Conservation (phyloP, 1,139 yeast species). For the Hemisphaericaspora subhashii region DNA sequence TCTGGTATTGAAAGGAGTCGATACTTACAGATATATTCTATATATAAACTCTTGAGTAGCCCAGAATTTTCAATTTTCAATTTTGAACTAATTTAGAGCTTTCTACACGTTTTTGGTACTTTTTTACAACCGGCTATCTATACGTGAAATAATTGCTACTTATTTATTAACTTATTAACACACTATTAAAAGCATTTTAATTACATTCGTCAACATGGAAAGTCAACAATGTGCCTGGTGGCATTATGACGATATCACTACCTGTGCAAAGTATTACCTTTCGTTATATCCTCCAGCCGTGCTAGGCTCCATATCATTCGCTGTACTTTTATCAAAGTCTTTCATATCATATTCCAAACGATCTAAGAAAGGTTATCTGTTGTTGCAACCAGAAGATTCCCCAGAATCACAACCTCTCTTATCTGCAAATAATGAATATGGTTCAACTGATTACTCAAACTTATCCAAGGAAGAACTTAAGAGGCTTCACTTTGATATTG, state of each 20-base stretch:
- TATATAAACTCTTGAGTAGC: too few relatives aligned
- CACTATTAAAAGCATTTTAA: background rate
- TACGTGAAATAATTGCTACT: background rate
- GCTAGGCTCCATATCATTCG: slow-evolving; percentile 32
- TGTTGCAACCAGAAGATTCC: slow-evolving; percentile 9
- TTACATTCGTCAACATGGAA: background rate
- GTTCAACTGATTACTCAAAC: slow-evolving; percentile 18
- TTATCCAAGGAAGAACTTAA: slow-evolving; percentile 23
- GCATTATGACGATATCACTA: slow-evolving; percentile 48
- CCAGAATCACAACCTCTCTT: slow-evolving; percentile 35
- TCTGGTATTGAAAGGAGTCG: too few relatives aligned
- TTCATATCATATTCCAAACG: slow-evolving; percentile 17
- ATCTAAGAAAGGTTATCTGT: slow-evolving; percentile 4
- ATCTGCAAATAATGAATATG: slow-evolving; percentile 34
- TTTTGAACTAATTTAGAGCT: too few relatives aligned
- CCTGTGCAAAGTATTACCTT: slow-evolving; percentile 43
- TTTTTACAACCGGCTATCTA: too few relatives aligned
- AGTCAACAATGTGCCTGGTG: slow-evolving; percentile 25
- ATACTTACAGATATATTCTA: too few relatives aligned
- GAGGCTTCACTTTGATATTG: slow-evolving; percentile 53
- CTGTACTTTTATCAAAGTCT: slow-evolving; percentile 26
- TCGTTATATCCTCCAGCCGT: slow-evolving; percentile 36
- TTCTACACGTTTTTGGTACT: too few relatives aligned
- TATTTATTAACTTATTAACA: background rate
- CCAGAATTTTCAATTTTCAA: background rate